phyloP scores from a whole-genome alignment of 2,329 filamentous ascomycete genomes.

The Sporothrix pallida region DNA sequence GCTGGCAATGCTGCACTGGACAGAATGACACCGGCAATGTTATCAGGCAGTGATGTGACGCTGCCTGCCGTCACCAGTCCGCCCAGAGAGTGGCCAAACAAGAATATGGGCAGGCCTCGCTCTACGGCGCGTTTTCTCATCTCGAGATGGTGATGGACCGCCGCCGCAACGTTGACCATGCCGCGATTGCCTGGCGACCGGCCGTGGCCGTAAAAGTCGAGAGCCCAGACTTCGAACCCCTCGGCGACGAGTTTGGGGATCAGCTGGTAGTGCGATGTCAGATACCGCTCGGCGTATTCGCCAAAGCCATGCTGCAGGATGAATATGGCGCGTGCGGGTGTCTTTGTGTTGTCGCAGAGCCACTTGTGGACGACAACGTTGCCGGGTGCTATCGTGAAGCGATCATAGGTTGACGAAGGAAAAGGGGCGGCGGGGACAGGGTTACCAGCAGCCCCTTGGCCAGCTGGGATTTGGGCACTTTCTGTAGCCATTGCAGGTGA shows the following conservation, averaged over 20 bases:
- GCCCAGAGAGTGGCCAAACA: slow-evolving; percentile 15
- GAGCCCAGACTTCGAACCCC: slow-evolving; percentile 15
- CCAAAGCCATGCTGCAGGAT: slow-evolving; percentile 9
- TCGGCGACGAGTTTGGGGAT: not conserved
- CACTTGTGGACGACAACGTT: slow-evolving; percentile 12
- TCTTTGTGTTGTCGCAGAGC: not conserved
- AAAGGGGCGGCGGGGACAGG: not conserved
- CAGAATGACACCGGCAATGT: not conserved
- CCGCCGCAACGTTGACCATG: not conserved
- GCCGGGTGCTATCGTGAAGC: slow-evolving; percentile 3
- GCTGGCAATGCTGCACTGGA: not conserved
- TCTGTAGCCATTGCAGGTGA: not conserved
- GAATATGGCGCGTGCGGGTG: not conserved
- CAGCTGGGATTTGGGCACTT: not conserved
- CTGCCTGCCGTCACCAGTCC: slow-evolving; percentile 8
- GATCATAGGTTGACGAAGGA: not conserved
- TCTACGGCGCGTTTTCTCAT: not conserved
- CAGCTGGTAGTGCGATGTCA: not conserved
- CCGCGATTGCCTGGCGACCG: slow-evolving; percentile 1
- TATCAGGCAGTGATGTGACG: not conserved
- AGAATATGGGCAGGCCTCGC: not conserved
- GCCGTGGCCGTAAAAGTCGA: slow-evolving; percentile 18
- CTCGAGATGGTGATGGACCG: not conserved
- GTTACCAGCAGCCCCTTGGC: not conserved
- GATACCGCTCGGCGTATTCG: slow-evolving; percentile 21